Evolutionary conservation across 352 stramenopile species (phyloP), one percentile per base, ranked within the genome.

Genomic region (Phytophthora aleatoria): DNA sequence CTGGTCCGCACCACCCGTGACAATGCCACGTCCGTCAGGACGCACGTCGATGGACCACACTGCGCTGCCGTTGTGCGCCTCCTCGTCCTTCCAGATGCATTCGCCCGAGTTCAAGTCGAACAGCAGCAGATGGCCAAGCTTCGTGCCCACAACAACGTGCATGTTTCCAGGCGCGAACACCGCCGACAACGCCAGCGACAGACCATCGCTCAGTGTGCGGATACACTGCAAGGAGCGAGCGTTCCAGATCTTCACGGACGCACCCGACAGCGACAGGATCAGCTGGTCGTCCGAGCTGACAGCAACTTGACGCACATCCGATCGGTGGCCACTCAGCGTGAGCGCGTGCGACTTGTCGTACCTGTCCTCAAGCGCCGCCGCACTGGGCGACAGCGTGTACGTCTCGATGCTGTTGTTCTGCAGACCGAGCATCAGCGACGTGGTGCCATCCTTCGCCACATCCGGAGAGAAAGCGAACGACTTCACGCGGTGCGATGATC

Each of bases 21-120:
- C 91, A 45, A 99, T 87, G 6, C 90, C 93, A 56, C 96, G 94
- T 12, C 83, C 86, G 43, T 97, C 89, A 7, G 90, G 86, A 44
- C 97, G 84, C 35, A 99, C 83, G 66, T 99, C 97, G 35, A 99
- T 90, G 16, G 89, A 97, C 97, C 97, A 99, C 48, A 99, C 92
- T 3, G 96, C 95, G 51, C 90, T 96, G 50, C 96, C 91, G 58
- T 99, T 90, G 73, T 92, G 96, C 1, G 85, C 90, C 16, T 81
- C 76, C 47, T 93, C 88, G 24, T 95, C 82, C 56, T 92, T 90
- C 76, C 84, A 95, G 51, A 95, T 91, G 63, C 87, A 95, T 66
- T 99, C 97, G 42, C 97, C 97, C 27, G 94, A 97, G 67, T 96
- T 96, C 45, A 99, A 77, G 65, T 99, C 97, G 36, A 98, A 91